Base-by-base conservation (phyloP, 2,329 filamentous ascomycete genomes). In the Ophiostoma pallidulum region DNA sequence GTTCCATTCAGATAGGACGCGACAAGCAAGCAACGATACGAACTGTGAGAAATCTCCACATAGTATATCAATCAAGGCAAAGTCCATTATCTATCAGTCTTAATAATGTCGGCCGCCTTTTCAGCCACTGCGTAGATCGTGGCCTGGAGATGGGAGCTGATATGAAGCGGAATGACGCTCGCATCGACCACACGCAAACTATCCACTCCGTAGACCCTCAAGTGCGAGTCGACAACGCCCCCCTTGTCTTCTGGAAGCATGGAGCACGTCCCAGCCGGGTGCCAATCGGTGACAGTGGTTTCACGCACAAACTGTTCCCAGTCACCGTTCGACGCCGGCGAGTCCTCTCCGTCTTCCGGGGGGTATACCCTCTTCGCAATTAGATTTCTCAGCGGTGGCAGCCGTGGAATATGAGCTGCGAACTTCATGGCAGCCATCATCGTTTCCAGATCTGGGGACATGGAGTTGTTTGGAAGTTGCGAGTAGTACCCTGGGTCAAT, bases 201-300 rank as follows among this genome's bases (percentile, higher is more conserved):
- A 19, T 64, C 65, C 16, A 74, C 59, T 0, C 71, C 72, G 51
- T 73, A 67, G 4, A 75, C 71, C 24, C 64, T 64, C 13, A 74
- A 60, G 18, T 56, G 33, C 20, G 64, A 55, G 48, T 70, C 64
- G 0, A 74, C 71, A 1, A 74, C 71, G 32, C 71, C 71, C 1
- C 68, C 70, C 5, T 67, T 60, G 9, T 62, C 58, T 35, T 59
- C 59, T 1, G 68, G 68, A 41, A 72, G 60, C 71, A 74, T 73
- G 5, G 68, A 60, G 42, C 65, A 63, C 1, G 70, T 72, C 0
- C 71, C 68, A 8, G 58, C 59, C 0, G 67, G 66, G 53, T 73
- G 71, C 20, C 22, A 45, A 16, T 19, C 40, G 18, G 40, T 32
- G 26, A 42, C 13, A 12, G 28, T 32, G 3, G 40, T 16, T 6